Percentiles rank a stretch among this genome's conserved stretches.
Conservation (phyloP, 306 rosid genomes). For the Senna siamea region DNA sequence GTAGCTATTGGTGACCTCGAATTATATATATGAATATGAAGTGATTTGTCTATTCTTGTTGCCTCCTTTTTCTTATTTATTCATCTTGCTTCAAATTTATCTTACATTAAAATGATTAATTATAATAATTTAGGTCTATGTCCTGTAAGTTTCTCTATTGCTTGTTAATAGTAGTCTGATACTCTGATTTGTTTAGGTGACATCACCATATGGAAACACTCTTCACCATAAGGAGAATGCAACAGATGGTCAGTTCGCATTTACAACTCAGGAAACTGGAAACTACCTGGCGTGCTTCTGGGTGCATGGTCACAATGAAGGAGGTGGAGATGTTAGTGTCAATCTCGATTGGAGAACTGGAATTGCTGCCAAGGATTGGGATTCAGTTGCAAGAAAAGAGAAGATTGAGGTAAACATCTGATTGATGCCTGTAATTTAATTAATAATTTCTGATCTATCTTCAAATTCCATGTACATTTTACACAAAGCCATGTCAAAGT, state of each 20-base stretch:
- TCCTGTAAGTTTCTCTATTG: background rate
- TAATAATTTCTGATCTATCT: conserved; percentile 8
- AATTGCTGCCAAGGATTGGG: conserved; percentile 98
- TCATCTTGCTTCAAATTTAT: background rate
- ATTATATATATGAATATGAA: background rate
- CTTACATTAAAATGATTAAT: background rate
- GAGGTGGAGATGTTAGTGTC: conserved; percentile 54
- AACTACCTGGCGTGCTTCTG: conserved; percentile 89
- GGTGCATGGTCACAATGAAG: conserved; percentile 52
- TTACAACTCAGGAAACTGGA: conserved; percentile 88
- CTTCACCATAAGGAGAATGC: conserved; percentile 69
- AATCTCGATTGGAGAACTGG: conserved; percentile 97
- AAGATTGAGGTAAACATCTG: conserved; percentile 73
- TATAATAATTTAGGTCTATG: conserved; percentile 20
- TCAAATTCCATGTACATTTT: background rate
- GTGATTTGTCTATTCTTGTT: too few species aligned
- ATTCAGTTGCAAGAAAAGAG: conserved; percentile 91
- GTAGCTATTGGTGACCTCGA: background rate
- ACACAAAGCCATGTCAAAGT: background rate
- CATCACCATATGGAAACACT: conserved; percentile 86
- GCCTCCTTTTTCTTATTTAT: background rate
- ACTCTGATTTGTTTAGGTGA: conserved; percentile 58
- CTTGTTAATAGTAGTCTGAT: conserved; percentile 31
- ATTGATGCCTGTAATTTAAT: background rate
- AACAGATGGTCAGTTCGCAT: conserved; percentile 84